Percentiles rank a stretch among this genome's conserved stretches.
Evolutionary conservation across 2,329 filamentous ascomycete species (phyloP).

Genomic region (Colletotrichum musae): DNA sequence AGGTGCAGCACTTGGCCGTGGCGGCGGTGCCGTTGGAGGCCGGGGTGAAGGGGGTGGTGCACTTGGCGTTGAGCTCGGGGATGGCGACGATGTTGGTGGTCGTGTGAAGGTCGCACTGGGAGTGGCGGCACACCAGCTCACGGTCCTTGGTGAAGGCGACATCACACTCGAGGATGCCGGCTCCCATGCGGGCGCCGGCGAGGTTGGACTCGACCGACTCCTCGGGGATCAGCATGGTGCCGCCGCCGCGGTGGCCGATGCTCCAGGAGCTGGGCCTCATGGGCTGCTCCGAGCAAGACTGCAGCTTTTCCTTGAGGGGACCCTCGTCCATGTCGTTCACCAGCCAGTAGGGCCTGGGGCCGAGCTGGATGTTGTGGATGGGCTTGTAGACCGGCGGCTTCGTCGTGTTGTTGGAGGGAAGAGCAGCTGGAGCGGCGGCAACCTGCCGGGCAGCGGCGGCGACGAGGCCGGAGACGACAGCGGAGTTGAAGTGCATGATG

Average conservation of each 20-base stretch:
- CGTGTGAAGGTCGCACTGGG: slow-evolving; percentile 77
- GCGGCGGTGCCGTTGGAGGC: slow-evolving; percentile 66
- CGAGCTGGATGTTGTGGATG: slow-evolving; percentile 69
- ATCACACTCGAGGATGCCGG: slow-evolving; percentile 77
- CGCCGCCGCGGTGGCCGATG: slow-evolving; percentile 74
- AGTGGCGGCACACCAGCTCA: slow-evolving; percentile 78
- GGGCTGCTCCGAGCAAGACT: slow-evolving; percentile 68
- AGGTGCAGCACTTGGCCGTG: slow-evolving; percentile 78
- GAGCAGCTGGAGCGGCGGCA: slow-evolving; percentile 8
- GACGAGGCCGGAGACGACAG: slow-evolving; percentile 50
- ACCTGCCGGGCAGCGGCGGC: slow-evolving; percentile 37
- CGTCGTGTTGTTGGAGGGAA: slow-evolving; percentile 13
- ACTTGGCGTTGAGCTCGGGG: slow-evolving; percentile 75
- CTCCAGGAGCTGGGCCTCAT: slow-evolving; percentile 68
- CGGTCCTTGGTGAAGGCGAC: slow-evolving; percentile 76
- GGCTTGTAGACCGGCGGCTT: slow-evolving; percentile 47
- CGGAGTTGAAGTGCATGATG: slow-evolving; percentile 51
- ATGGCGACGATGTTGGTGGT: slow-evolving; percentile 77
- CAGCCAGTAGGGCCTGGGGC: slow-evolving; percentile 75
- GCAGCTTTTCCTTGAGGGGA: slow-evolving; percentile 71
- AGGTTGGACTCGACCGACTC: slow-evolving; percentile 72
- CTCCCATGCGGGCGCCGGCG: slow-evolving; percentile 77
- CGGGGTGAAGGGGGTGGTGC: slow-evolving; percentile 73
- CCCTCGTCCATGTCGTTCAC: slow-evolving; percentile 74
- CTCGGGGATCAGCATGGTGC: slow-evolving; percentile 75